Evolutionary conservation across 495 filamentous ascomycete species (phyloP).

Genomic region (Tuber microsphaerosporum): DNA sequence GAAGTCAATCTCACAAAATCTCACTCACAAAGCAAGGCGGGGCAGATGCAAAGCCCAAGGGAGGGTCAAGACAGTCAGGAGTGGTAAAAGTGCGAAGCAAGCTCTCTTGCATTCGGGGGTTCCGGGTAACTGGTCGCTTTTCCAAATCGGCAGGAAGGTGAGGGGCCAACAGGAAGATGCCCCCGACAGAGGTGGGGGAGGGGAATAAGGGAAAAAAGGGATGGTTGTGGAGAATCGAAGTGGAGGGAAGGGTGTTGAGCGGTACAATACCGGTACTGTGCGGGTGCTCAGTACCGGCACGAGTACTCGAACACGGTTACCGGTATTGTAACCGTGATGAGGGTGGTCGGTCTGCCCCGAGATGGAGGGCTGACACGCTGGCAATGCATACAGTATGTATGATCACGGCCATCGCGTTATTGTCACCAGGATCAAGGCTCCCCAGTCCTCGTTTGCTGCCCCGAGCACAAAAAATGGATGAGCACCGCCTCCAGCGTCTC

Average conservation of each 20-base stretch:
- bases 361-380: conserved; percentile 4
- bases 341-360: neutral
- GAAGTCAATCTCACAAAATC: neutral
- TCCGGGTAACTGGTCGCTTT: neutral
- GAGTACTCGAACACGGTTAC: no score
- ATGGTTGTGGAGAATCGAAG: neutral
- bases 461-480: neutral
- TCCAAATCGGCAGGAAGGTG: neutral
- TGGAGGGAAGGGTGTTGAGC: neutral
- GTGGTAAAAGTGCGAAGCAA: neutral
- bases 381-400: conserved; percentile 7
- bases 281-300: neutral
- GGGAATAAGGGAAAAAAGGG: neutral
- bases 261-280: neutral
- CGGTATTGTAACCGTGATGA: neutral
- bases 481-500: neutral
- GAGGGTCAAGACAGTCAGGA: neutral
- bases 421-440: neutral
- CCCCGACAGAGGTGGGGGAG: neutral
- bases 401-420: neutral
- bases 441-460: neutral
- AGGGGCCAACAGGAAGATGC: neutral
- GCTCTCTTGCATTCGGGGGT: neutral
- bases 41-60: neutral
- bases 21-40: neutral